A percentile compares a stretch with the other conserved stretches of the same genome.
These are phyloP conservation scores for Tricladium varicosporioides DNA, from an alignment of 2,329 filamentous ascomycete genomes.

Conservation along the genomic window DNA sequence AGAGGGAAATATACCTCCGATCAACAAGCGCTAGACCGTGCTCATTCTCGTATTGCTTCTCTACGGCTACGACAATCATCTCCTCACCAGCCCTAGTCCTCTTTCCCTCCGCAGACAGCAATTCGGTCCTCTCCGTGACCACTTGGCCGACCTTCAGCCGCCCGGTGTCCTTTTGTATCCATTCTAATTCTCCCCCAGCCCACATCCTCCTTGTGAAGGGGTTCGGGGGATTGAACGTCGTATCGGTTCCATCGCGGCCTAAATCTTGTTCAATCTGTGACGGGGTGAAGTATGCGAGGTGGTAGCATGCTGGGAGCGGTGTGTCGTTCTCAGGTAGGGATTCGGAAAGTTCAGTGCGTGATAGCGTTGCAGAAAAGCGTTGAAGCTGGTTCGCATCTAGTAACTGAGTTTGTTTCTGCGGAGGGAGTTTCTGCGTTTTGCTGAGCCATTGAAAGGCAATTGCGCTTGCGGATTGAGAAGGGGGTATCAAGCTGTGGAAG, in stretches of 20 bases:
- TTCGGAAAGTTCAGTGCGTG: slow-evolving; percentile 37
- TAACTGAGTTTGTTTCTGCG: slow-evolving; percentile 46
- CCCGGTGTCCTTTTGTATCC: slow-evolving; percentile 39
- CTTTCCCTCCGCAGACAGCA: slow-evolving; percentile 54
- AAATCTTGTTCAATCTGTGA: slow-evolving; percentile 51
- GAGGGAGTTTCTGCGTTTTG: slow-evolving; percentile 41
- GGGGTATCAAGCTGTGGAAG: slow-evolving; percentile 17
- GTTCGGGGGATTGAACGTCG: slow-evolving; percentile 54
- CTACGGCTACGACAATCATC: slow-evolving; percentile 64
- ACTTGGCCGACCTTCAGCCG: slow-evolving; percentile 52
- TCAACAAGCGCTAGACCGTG: slow-evolving; percentile 53
- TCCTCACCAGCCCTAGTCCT: slow-evolving; percentile 52
- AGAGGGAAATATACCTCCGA: slow-evolving; percentile 43
- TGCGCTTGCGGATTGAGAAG: slow-evolving; percentile 29
- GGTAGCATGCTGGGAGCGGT: slow-evolving; percentile 44
- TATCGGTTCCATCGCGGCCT: slow-evolving; percentile 59
- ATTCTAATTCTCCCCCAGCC: slow-evolving; percentile 60
- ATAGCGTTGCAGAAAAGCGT: slow-evolving; percentile 57
- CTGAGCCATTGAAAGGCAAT: slow-evolving; percentile 41
- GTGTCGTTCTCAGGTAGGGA: slow-evolving; percentile 15
- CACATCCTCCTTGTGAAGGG: slow-evolving; percentile 67
- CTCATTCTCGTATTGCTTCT: slow-evolving; percentile 56
- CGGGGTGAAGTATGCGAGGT: slow-evolving; percentile 64
- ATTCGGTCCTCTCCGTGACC: slow-evolving; percentile 53
- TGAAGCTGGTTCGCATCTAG: slow-evolving; percentile 64